These are phyloP conservation scores for Orobanche coerulescens DNA, from an alignment of 257 asterid species.

Conservation along the genomic window DNA sequence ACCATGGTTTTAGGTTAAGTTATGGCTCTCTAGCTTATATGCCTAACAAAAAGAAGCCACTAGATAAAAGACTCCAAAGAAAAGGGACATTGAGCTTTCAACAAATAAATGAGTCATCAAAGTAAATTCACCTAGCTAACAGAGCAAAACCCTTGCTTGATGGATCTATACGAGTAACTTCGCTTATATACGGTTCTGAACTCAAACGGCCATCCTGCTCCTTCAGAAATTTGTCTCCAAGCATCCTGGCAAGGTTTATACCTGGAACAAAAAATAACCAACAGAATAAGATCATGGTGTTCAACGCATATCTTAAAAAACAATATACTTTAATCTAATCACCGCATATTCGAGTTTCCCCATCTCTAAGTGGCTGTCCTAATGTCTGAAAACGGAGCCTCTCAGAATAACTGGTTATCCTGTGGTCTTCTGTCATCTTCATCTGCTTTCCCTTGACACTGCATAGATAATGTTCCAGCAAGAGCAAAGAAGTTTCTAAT, in stretches of 20 bases:
- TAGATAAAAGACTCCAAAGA: not conserved
- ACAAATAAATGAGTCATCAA: not conserved
- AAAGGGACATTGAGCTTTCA: not conserved
- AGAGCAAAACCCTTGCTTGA: conserved; percentile 58
- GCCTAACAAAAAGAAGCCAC: not conserved
- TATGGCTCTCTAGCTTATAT: no score
- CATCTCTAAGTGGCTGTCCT: conserved; percentile 83
- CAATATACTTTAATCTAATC: conserved; percentile 17
- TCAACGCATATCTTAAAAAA: conserved; percentile 2
- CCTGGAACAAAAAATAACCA: conserved; percentile 37
- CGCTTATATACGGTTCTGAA: conserved; percentile 85
- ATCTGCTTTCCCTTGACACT: conserved; percentile 77
- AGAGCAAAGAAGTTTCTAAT: not conserved
- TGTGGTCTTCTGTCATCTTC: conserved; percentile 96
- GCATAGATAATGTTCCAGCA: conserved; percentile 24
- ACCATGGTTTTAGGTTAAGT: no score
- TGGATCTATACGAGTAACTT: conserved; percentile 42
- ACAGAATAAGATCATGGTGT: conserved; percentile 4
- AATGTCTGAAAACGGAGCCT: conserved; percentile 66
- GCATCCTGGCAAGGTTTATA: conserved; percentile 91
- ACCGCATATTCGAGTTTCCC: conserved; percentile 94
- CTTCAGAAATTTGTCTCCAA: conserved; percentile 93
- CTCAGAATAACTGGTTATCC: conserved; percentile 69
- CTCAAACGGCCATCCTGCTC: conserved; percentile 87
- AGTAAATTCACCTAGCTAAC: conserved; percentile 65